Base-by-base conservation (phyloP, 805 yeast genomes). In the Grigorovia jiainica region DNA sequence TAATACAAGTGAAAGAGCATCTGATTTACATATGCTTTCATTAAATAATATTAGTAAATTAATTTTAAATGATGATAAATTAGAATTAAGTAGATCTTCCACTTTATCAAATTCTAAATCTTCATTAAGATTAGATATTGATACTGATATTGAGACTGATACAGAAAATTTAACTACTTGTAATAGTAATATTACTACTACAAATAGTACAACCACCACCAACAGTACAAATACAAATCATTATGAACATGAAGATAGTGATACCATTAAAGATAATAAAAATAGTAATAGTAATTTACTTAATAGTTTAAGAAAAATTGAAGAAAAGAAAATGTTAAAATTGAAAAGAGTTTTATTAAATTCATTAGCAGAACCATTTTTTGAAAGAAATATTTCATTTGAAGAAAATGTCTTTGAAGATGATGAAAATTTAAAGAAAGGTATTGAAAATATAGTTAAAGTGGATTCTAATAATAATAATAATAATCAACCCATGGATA, bases 361-460 rank as follows among this genome's bases (percentile, higher is more conserved):
- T 38, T 57, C 63, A 50, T 41, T 61, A 19, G 64, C 65, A 4
- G 62, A 60, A 41, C 65, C 65, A 16, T 61, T 61, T 39, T 59
- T 49, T 44, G 63, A 59, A 38, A 47, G 55, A 38, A 52, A 51
- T 27, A 46, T 51, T 9, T 41, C 50, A 20, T 45, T 44, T 20
- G 55, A 45, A 19, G 52, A 48, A n/a, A 43, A 43, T 23, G 39
- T 45, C 30, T 46, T 45, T 7, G 50, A 42, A 11, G 47, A 44
- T 21, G 58, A 54, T 17, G 46, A 34, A 29, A 52, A 51, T 8
- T 49, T 67, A 30, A 56, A 59, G 31, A 65, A 62, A 20, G 80
- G 75, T 18, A 24, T 48, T 6, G 54, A 47, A 9, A 46, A 39
- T 16, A 43, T 43, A 21, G 42, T 40, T 8, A 21, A 13, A 5